A percentile compares a stretch with the other conserved stretches of the same genome.
Conservation (phyloP, 768 basidiomycete genomes). For the Tephrocybe sp. region DNA sequence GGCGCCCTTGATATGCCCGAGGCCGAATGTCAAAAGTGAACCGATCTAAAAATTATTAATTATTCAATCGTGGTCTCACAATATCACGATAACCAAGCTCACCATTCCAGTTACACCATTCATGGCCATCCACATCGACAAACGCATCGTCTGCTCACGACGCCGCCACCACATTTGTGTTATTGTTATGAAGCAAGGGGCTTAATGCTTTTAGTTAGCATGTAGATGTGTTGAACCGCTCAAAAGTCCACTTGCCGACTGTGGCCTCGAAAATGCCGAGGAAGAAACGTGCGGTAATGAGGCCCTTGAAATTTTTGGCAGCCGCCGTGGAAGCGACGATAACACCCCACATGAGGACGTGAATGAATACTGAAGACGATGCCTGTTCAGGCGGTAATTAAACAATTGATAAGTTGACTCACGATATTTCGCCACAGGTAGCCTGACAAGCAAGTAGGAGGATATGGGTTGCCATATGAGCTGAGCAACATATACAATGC, state of each 20-base stretch:
- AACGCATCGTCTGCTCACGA: conserved; percentile 43
- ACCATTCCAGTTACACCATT: conserved; percentile 43
- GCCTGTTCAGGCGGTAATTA: background rate
- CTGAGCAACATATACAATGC: conserved; percentile 46
- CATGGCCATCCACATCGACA: conserved; percentile 42
- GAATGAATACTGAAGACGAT: conserved; percentile 25
- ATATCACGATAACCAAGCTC: background rate
- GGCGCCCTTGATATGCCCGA: conserved; percentile 37
- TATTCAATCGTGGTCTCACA: background rate
- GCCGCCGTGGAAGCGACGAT: conserved; percentile 36
- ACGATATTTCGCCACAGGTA: conserved; percentile 41
- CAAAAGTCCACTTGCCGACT: conserved; percentile 29
- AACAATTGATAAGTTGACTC: conserved; percentile 10
- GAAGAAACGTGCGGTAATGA: conserved; percentile 41
- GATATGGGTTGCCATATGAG: conserved; percentile 43
- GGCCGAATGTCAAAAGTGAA: conserved; percentile 41
- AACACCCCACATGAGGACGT: conserved; percentile 45
- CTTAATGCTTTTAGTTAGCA: no score
- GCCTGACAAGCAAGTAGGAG: conserved; percentile 38
- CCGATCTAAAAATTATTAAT: conserved; percentile 33
- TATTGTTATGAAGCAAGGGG: conserved; percentile 49
- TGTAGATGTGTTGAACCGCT: conserved; percentile 26
- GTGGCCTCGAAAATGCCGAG: conserved; percentile 48
- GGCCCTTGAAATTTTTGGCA: conserved; percentile 38
- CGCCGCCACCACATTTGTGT: conserved; percentile 53